Percentiles rank a stretch among this genome's conserved stretches.
These are phyloP conservation scores for Fusarium sp. DNA, from an alignment of 2,329 filamentous ascomycete species.

Conservation along the genomic window DNA sequence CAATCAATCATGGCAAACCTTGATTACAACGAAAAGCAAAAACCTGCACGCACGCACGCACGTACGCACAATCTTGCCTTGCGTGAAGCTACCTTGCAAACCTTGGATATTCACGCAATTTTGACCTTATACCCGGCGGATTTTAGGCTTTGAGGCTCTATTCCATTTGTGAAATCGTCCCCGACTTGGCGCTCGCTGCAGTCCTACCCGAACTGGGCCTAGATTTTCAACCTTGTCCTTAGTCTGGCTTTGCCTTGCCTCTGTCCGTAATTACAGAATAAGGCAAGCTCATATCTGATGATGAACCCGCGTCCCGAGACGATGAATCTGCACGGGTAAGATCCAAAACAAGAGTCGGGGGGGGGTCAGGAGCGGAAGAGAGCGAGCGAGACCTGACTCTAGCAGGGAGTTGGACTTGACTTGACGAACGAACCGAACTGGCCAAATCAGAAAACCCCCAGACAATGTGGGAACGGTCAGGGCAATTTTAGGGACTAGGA, in stretches of 20 bases:
- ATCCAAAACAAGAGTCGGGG: constrained; percentile 24
- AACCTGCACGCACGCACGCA: constrained; percentile 11
- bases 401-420: constrained; percentile 7
- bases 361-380: constrained; percentile 22
- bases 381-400: constrained; percentile 27
- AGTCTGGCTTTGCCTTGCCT: not conserved
- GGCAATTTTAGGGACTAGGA: constrained; percentile 34
- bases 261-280: constrained; percentile 25
- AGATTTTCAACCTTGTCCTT: constrained; percentile 38
- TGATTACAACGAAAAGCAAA: constrained; percentile 18
- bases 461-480: constrained; percentile 35
- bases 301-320: constrained; percentile 4
- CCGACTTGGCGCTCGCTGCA: constrained; percentile 41
- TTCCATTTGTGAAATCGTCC: constrained; percentile 41
- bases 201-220: constrained; percentile 32
- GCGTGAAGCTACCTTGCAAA: constrained; percentile 19
- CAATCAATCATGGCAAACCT: not conserved
- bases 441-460: constrained; percentile 30
- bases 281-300: constrained; percentile 3
- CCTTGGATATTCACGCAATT: constrained; percentile 36
- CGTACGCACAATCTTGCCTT: constrained; percentile 9
- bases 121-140: constrained; percentile 28
- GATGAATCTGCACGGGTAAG: constrained; percentile 16
- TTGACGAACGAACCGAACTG: constrained; percentile 25
- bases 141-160: constrained; percentile 35